Evolutionary conservation across 1,139 yeast species (phyloP).

Genomic region (Yamadazyma aaseri): DNA sequence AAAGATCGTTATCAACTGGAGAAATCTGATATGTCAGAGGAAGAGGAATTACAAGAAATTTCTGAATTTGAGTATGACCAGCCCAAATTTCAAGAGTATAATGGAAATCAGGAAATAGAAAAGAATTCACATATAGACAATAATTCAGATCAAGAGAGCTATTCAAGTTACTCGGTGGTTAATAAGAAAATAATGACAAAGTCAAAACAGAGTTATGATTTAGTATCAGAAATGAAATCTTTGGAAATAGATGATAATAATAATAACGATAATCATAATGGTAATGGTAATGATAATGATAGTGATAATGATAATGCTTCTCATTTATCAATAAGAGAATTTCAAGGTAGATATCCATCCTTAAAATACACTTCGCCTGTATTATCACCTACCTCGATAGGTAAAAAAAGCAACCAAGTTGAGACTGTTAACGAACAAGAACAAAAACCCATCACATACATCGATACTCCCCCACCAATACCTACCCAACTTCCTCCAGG

Average conservation of each 20-base stretch:
- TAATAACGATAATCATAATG: conserved; percentile 3
- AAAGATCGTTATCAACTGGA: conserved; percentile 21
- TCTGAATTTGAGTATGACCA: conserved; percentile 1
- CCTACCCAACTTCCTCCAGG: conserved; percentile 21
- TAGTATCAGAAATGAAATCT: conserved; percentile 4
- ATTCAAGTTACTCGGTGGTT: conserved; percentile 5
- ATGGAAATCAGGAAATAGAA: background rate
- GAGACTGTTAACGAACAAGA: background rate
- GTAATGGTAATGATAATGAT: conserved; percentile 3
- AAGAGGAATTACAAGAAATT: background rate
- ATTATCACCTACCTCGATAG: background rate
- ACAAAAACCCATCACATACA: background rate
- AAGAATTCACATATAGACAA: background rate
- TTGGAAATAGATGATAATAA: conserved; percentile 7
- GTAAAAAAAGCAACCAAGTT: background rate
- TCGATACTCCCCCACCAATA: conserved; percentile 18
- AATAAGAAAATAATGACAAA: conserved; percentile 4
- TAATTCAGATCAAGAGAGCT: conserved; percentile 1
- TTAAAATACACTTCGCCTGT: conserved; percentile 6
- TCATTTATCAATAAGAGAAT: conserved; percentile 7
- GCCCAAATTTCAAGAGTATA: background rate
- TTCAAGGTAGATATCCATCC: conserved; percentile 15
- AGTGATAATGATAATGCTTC: conserved; percentile 4
- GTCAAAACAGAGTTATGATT: conserved; percentile 6
- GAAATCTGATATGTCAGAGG: background rate